These are phyloP conservation scores for Trichaptum fuscoviolaceum DNA, from an alignment of 768 basidiomycete genomes.

Conservation along the genomic window DNA sequence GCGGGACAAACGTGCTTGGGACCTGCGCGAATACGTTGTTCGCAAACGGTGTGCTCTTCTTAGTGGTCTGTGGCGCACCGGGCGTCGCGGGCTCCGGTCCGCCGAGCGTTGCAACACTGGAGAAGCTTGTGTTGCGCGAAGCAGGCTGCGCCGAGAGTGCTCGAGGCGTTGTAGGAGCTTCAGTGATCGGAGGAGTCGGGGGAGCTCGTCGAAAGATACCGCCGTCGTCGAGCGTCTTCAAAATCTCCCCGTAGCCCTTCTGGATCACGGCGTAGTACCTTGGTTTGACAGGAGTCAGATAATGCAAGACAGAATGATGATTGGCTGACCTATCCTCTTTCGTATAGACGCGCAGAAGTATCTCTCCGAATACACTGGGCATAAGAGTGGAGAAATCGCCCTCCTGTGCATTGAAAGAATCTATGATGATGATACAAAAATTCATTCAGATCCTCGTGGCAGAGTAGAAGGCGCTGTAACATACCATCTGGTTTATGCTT, in stretches of 20 bases:
- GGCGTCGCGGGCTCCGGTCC: constrained; percentile 36
- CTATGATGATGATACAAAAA: constrained; percentile 25
- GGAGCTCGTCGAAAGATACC: constrained; percentile 9
- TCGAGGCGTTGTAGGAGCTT: constrained; percentile 9
- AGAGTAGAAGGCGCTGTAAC: constrained; percentile 12
- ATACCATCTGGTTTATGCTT: constrained; percentile 56
- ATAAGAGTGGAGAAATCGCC: constrained; percentile 63
- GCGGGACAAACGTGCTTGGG: constrained; percentile 28
- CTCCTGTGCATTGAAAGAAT: constrained; percentile 34
- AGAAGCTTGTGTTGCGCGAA: constrained; percentile 21
- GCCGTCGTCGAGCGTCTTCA: constrained; percentile 18
- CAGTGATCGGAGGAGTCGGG: constrained; percentile 1
- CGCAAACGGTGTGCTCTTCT: constrained; percentile 25
- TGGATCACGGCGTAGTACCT: constrained; percentile 62
- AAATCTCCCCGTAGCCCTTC: constrained; percentile 52
- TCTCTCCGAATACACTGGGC: constrained; percentile 63
- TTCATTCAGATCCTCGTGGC: neutral
- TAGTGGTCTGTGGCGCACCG: constrained; percentile 19
- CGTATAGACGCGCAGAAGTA: constrained; percentile 65
- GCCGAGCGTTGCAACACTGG: constrained; percentile 20
- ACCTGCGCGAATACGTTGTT: constrained; percentile 47
- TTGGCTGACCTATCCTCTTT: constrained; percentile 42
- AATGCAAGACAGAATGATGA: neutral
- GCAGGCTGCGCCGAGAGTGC: constrained; percentile 7
- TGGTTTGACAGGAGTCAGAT: neutral